Percentiles rank a stretch among this genome's conserved stretches.
phyloP scores from a whole-genome alignment of 2,329 filamentous ascomycete species.

The Microsporum ferrugineum region DNA sequence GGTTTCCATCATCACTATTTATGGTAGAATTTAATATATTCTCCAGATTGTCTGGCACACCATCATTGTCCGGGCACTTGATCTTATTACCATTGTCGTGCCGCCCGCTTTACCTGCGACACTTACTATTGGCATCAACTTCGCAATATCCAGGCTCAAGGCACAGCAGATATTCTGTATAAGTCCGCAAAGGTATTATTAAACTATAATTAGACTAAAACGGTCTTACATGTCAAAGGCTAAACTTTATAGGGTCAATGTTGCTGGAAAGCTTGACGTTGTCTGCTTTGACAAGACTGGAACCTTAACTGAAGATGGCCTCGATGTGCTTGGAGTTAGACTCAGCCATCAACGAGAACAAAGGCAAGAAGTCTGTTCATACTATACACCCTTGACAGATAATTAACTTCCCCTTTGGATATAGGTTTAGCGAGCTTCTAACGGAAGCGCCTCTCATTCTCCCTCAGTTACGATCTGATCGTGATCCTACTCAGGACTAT shows the following conservation, averaged over 20 bases:
- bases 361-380: conserved; percentile 21
- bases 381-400: neutral
- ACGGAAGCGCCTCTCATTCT: conserved; percentile 52
- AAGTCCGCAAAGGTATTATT: conserved; percentile 59
- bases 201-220: neutral
- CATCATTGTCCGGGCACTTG: conserved; percentile 81
- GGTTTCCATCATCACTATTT: neutral
- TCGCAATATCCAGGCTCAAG: conserved; percentile 76
- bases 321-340: conserved; percentile 83
- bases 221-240: neutral
- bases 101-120: conserved; percentile 90
- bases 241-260: conserved; percentile 57
- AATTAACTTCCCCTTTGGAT: neutral
- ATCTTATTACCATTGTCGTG: conserved; percentile 95
- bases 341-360: conserved; percentile 55
- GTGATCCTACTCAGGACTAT: conserved; percentile 50
- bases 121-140: conserved; percentile 90
- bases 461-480: conserved; percentile 41
- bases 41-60: conserved; percentile 65
- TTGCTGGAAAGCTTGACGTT: conserved; percentile 78
- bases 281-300: conserved; percentile 86
- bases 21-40: neutral
- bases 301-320: conserved; percentile 68
- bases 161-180: conserved; percentile 93
- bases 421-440: conserved; percentile 63